Evolutionary conservation across 495 filamentous ascomycete genomes (phyloP), one percentile per base, ranked within the genome.

Genomic region (Penicillium coffeae): DNA sequence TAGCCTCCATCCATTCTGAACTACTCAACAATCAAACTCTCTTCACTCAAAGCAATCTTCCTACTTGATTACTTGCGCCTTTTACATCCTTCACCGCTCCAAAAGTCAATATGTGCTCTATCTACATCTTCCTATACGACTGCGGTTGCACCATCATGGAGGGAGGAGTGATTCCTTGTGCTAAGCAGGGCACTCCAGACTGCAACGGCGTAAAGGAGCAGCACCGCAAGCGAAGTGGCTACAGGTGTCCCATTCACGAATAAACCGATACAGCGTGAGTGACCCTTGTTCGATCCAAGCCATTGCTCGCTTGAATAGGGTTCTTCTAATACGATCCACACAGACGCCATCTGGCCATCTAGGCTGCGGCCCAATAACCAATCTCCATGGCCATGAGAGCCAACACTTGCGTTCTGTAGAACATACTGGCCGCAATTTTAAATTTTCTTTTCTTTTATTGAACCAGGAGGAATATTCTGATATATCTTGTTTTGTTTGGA

Each of bases 111-210:
- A 73, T 73, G 70, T 73, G 70, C 43, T 72, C 65, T 2, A 45
- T 69, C 33, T 75, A 73, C 48, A 70, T 69, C 48, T 62, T 65
- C 57, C 52, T 68, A 18, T 75, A 69, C 56, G 69, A 70, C 51
- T 75, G 70, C 50, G 69, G 69, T 20, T 75, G 70, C 54, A 58
- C 55, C 18, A 38, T 63, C 35, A 53, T 63, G n/a, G 64, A 72
- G 45, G 64, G 55, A 1, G 69, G 63, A 12, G 55, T 71, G 1
- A 66, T 73, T 19, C 57, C 52, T 40, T 75, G 72, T 55, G 65
- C 66, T 33, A 66, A 65, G 41, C 54, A 60, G 50, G 68, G 66
- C 39, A 66, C 61, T 9, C 21, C 47, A 1, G 48, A 54, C 30
- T 73, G 72, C 49, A 52, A 54, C 5, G 62, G 66, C 1, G 63